Evolutionary conservation across 1,284 basidiomycete genomes (phyloP).

Genomic region (Gomphus bonarii): DNA sequence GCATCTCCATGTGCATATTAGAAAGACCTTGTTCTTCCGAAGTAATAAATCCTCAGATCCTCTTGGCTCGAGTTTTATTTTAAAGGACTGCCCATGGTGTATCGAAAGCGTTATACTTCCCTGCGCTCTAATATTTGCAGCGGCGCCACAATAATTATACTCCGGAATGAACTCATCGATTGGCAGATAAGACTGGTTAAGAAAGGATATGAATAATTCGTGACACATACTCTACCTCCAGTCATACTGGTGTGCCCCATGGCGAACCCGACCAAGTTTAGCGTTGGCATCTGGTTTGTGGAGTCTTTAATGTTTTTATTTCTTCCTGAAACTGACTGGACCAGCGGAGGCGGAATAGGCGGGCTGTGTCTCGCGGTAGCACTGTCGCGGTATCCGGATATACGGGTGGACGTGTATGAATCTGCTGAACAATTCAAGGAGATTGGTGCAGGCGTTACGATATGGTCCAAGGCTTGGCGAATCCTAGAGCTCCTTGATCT

Average conservation of each 20-base stretch:
- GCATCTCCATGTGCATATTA: too few relatives aligned
- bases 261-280: background rate
- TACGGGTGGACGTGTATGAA: slow-evolving; percentile 43
- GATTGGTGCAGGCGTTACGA: slow-evolving; percentile 45
- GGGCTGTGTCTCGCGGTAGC: slow-evolving; percentile 36
- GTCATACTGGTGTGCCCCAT: background rate
- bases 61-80: too few relatives aligned
- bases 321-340: background rate
- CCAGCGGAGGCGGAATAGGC: slow-evolving; percentile 38
- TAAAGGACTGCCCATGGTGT: too few relatives aligned
- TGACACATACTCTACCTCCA: too few relatives aligned
- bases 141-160: too few relatives aligned
- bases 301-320: background rate
- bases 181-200: too few relatives aligned
- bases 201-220: too few relatives aligned
- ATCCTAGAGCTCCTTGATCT: slow-evolving; percentile 33
- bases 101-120: too few relatives aligned
- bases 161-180: too few relatives aligned
- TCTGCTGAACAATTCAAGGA: slow-evolving; percentile 34
- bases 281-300: slow-evolving; percentile 2
- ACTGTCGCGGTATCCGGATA: slow-evolving; percentile 27
- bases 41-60: too few relatives aligned
- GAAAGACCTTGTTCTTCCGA: too few relatives aligned
- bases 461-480: slow-evolving; percentile 40
- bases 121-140: too few relatives aligned